phyloP scores from a whole-genome alignment of 2,329 filamentous ascomycete genomes.

The Penicillium sp. region DNA sequence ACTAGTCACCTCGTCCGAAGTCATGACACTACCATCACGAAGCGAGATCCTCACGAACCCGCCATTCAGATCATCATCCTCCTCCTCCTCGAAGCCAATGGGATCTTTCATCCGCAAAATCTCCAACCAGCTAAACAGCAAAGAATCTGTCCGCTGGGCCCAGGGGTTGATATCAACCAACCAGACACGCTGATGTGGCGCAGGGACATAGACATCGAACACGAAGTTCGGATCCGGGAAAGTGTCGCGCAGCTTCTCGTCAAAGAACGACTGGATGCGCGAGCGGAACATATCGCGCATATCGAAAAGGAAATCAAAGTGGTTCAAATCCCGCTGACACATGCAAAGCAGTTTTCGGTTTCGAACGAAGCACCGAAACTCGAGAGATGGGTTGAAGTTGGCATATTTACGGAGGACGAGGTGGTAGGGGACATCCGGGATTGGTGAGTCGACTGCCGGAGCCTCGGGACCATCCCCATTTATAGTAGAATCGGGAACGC shows the following conservation, averaged over 20 bases:
- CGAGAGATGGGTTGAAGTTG: constrained; percentile 82
- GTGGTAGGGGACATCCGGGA: constrained; percentile 64
- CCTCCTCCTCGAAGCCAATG: constrained; percentile 37
- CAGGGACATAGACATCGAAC: constrained; percentile 90
- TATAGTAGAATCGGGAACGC: constrained; percentile 40
- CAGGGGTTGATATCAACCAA: constrained; percentile 95
- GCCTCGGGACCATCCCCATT: constrained; percentile 3
- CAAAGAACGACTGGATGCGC: constrained; percentile 76
- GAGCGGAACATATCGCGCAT: constrained; percentile 66
- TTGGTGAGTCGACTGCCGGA: constrained; percentile 9
- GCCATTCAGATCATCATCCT: constrained; percentile 26
- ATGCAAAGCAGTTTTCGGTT: constrained; percentile 76
- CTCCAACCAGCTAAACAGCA: constrained; percentile 89
- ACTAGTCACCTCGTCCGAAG: constrained; percentile 22
- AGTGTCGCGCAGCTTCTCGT: constrained; percentile 66
- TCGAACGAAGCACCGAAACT: constrained; percentile 95
- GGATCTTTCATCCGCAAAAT: constrained; percentile 66
- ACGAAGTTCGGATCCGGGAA: constrained; percentile 83
- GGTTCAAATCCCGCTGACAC: constrained; percentile 84
- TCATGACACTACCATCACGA: constrained; percentile 21
- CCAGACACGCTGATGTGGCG: constrained; percentile 71
- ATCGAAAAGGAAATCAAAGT: constrained; percentile 77
- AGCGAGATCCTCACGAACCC: constrained; percentile 39
- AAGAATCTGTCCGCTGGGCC: constrained; percentile 82
- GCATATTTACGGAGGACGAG: constrained; percentile 87